Conservation (phyloP, 768 basidiomycete species). For the Mycena filopes region DNA sequence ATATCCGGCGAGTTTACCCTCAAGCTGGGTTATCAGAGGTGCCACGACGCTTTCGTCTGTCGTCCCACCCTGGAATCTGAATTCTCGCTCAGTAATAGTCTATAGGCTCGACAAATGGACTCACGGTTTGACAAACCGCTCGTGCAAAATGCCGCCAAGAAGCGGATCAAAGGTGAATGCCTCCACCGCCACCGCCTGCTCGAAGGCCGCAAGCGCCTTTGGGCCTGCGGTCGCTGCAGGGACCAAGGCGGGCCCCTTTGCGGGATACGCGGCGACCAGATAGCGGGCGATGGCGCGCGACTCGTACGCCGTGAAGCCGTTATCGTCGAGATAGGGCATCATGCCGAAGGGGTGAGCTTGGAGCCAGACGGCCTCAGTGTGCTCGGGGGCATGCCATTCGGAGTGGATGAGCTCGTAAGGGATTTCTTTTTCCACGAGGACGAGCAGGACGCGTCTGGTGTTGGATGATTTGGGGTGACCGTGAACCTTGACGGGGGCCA, state of each 20-base stretch:
- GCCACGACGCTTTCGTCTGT: conserved; percentile 43
- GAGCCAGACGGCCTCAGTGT: conserved; percentile 16
- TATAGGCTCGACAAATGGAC: background rate
- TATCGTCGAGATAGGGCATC: conserved; percentile 44
- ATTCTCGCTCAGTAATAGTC: background rate
- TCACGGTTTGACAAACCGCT: conserved; percentile 57
- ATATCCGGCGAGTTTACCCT: conserved; percentile 51
- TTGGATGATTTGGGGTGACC: conserved; percentile 9
- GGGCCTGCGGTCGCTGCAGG: conserved; percentile 41
- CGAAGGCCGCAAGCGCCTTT: conserved; percentile 45
- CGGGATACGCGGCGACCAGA: conserved; percentile 53
- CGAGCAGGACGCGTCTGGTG: conserved; percentile 13
- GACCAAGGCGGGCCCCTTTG: conserved; percentile 52
- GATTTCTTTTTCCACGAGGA: conserved; percentile 25
- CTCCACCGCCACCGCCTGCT: conserved; percentile 54
- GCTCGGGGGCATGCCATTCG: conserved; percentile 1
- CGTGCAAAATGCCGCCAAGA: conserved; percentile 46
- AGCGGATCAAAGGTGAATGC: conserved; percentile 54
- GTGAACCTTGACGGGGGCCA: conserved; percentile 13
- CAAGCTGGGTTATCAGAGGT: conserved; percentile 36
- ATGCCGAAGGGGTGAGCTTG: conserved; percentile 12
- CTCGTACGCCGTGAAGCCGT: conserved; percentile 61
- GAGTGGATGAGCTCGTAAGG: conserved; percentile 15
- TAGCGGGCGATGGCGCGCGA: conserved; percentile 62
- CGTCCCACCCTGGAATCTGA: conserved; percentile 24